Conservation (phyloP, 1,139 yeast species). For the Diutina ranongensis region DNA sequence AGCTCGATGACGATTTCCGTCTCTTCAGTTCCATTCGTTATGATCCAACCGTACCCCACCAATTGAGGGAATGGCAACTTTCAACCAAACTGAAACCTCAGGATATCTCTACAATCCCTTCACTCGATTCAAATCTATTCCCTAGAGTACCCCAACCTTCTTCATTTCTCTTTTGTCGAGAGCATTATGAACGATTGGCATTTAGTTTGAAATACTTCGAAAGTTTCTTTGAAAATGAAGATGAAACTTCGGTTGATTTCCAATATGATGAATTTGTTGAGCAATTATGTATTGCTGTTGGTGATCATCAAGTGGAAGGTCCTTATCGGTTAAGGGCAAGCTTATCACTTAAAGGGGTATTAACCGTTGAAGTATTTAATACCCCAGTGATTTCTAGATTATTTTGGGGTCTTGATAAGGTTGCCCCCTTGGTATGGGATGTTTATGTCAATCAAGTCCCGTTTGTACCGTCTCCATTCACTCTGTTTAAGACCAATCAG, state of each 20-base stretch:
- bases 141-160: too few relatives aligned
- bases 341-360: constrained; percentile 34
- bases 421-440: constrained; percentile 26
- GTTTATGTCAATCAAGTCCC: constrained; percentile 50
- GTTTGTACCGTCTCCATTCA: constrained; percentile 56
- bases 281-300: constrained; percentile 25
- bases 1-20: constrained; percentile 19
- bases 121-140: too few relatives aligned
- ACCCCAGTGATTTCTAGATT: constrained; percentile 26
- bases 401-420: constrained; percentile 28
- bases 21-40: constrained; percentile 61
- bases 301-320: constrained; percentile 17
- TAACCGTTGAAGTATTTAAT: constrained; percentile 39
- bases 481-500: constrained; percentile 79
- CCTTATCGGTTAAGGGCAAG: constrained; percentile 54
- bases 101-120: too few relatives aligned
- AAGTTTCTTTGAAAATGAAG: constrained; percentile 13
- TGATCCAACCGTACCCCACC: constrained; percentile 43
- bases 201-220: constrained; percentile 42
- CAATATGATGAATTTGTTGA: constrained; percentile 28
- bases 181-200: constrained; percentile 51
- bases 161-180: constrained; percentile 45
- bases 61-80: constrained; percentile 5
- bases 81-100: too few relatives aligned
- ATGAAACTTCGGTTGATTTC: constrained; percentile 20